Evolutionary conservation across 2,329 filamentous ascomycete species (phyloP).

Genomic region (Penicillium sp.): DNA sequence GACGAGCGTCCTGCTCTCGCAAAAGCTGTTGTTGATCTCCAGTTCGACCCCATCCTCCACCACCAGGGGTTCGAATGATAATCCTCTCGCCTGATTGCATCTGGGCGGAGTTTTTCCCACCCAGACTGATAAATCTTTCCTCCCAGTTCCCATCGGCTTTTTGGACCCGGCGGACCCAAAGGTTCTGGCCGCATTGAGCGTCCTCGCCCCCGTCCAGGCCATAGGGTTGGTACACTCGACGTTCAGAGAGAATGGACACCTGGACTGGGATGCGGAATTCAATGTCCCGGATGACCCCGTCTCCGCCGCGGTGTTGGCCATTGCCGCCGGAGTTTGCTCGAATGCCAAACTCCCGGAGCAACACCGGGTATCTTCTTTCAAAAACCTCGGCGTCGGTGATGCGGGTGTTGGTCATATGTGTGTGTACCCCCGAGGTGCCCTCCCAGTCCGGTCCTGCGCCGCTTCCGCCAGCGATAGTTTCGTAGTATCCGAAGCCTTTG

Average conservation of each 20-base stretch:
- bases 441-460: conserved; percentile 69
- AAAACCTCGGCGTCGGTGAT: conserved; percentile 79
- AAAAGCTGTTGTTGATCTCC: conserved; percentile 48
- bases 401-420: conserved; percentile 80
- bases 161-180: conserved; percentile 58
- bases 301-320: conserved; percentile 65
- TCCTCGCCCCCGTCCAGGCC: conserved; percentile 75
- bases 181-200: conserved; percentile 69
- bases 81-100: conserved; percentile 37
- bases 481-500: conserved; percentile 66
- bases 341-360: conserved; percentile 65
- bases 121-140: conserved; percentile 25
- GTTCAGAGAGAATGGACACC: conserved; percentile 68
- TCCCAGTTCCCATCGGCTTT: conserved; percentile 14
- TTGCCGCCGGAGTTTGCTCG: conserved; percentile 58
- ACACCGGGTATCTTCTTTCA: conserved; percentile 68
- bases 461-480: conserved; percentile 73
- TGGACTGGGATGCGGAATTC: conserved; percentile 74
- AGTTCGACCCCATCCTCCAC: conserved; percentile 42
- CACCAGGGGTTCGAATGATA: conserved; percentile 37
- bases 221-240: conserved; percentile 68
- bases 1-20: conserved; percentile 53
- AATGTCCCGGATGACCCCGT: conserved; percentile 72
- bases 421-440: conserved; percentile 71
- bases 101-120: conserved; percentile 30